Evolutionary conservation across 306 rosid species (phyloP).

Genomic region (Pyrus betulifolia): DNA sequence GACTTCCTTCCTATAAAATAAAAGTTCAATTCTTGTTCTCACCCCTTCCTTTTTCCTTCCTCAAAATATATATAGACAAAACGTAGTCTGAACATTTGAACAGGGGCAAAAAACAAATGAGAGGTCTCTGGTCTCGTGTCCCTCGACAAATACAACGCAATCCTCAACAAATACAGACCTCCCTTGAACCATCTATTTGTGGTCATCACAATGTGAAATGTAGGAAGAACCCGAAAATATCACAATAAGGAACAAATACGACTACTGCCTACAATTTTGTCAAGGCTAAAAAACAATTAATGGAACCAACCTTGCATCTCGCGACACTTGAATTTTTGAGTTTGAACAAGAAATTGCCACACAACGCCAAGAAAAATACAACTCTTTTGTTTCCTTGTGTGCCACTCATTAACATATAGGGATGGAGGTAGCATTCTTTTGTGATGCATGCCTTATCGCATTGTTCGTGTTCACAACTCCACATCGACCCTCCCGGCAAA

Average conservation of each 20-base stretch:
- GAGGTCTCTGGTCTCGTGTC: not conserved
- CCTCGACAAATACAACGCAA: not conserved
- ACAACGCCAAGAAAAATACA: not conserved
- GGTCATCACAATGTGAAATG: not conserved
- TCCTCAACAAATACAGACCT: not conserved
- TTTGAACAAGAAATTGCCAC: not conserved
- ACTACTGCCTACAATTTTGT: not conserved
- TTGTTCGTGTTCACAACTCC: not conserved
- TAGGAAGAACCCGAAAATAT: not conserved
- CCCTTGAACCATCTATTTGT: not conserved
- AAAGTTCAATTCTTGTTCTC: not conserved
- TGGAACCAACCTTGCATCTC: not conserved
- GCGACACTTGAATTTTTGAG: not conserved
- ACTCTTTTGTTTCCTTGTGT: not conserved
- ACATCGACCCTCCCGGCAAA: conserved; percentile 5
- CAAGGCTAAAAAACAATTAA: not conserved
- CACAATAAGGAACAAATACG: not conserved
- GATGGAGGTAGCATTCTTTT: not conserved
- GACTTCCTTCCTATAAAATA: not conserved
- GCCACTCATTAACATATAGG: not conserved
- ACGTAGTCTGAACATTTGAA: not conserved
- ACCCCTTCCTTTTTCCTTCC: not conserved
- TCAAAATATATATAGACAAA: not conserved
- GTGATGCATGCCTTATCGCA: not conserved
- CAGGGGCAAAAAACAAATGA: not conserved